phyloP scores from a whole-genome alignment of 768 basidiomycete species.

The Galerina sulciceps region DNA sequence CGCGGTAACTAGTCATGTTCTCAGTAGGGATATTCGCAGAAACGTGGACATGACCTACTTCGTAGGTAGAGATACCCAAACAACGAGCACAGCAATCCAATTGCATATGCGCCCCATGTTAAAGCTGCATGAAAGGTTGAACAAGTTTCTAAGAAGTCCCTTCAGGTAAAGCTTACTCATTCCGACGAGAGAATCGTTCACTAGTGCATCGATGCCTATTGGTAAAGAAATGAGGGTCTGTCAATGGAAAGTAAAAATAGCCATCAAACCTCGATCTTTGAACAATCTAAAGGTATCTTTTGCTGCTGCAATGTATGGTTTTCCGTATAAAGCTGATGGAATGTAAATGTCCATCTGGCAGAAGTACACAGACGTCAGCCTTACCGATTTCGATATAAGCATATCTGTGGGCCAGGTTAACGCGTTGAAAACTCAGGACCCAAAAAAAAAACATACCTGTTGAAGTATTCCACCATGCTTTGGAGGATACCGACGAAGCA shows the following conservation, averaged over 20 bases:
- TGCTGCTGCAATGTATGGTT: slow-evolving; percentile 78
- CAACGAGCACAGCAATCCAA: slow-evolving; percentile 73
- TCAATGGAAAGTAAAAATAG: slow-evolving; percentile 4
- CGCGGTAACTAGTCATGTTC: slow-evolving; percentile 55
- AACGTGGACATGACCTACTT: slow-evolving; percentile 44
- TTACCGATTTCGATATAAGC: slow-evolving; percentile 83
- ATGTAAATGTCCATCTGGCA: background rate
- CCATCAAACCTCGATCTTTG: slow-evolving; percentile 61
- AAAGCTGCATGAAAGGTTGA: slow-evolving; percentile 45
- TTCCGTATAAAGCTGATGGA: slow-evolving; percentile 75
- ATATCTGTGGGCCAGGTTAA: slow-evolving; percentile 47
- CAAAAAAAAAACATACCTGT: slow-evolving; percentile 46
- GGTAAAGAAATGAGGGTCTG: slow-evolving; percentile 15
- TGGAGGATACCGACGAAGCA: slow-evolving; percentile 80
- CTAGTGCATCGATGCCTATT: slow-evolving; percentile 70
- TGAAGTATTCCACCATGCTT: slow-evolving; percentile 76
- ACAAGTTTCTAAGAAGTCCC: background rate
- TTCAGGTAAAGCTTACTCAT: slow-evolving; percentile 55
- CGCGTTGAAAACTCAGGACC: background rate
- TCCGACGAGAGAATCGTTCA: slow-evolving; percentile 83
- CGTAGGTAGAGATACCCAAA: slow-evolving; percentile 81
- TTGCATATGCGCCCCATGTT: slow-evolving; percentile 80
- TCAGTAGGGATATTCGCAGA: background rate
- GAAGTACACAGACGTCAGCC: slow-evolving; percentile 7
- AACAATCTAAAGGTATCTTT: slow-evolving; percentile 85